These are phyloP conservation scores for Sideroxylon spinosum DNA, from an alignment of 179 eudicot species.

Conservation along the genomic window DNA sequence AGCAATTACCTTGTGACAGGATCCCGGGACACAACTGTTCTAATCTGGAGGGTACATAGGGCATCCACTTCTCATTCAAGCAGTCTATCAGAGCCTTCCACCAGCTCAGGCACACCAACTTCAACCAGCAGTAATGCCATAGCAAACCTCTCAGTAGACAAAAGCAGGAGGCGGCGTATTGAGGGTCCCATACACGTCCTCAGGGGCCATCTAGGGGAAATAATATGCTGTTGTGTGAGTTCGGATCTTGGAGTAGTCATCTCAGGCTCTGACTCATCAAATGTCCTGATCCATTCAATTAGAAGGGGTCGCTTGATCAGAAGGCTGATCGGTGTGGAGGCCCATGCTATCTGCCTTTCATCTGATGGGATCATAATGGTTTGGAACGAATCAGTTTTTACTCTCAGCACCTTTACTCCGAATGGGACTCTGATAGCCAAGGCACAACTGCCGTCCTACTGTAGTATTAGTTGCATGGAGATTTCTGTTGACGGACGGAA, in stretches of 20 bases:
- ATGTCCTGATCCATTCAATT: conserved; percentile 66
- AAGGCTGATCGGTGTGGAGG: conserved; percentile 70
- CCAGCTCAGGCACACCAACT: conserved; percentile 44
- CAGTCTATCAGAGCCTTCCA: conserved; percentile 46
- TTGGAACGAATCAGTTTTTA: conserved; percentile 62
- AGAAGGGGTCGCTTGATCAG: conserved; percentile 79
- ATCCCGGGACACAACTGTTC: conserved; percentile 73
- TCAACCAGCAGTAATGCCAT: conserved; percentile 43
- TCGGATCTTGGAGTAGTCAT: conserved; percentile 87
- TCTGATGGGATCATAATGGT: conserved; percentile 70
- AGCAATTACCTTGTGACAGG: conserved; percentile 90
- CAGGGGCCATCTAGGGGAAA: conserved; percentile 85
- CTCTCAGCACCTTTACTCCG: conserved; percentile 67
- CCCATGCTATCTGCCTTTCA: conserved; percentile 73
- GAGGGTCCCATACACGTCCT: conserved; percentile 95
- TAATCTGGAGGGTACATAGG: conserved; percentile 81
- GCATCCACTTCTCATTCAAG: conserved; percentile 40
- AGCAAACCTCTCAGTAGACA: conserved; percentile 47
- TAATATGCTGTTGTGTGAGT: conserved; percentile 72
- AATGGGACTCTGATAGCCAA: conserved; percentile 68
- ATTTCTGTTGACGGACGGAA: conserved; percentile 72
- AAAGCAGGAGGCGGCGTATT: conserved; percentile 54
- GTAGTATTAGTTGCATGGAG: conserved; percentile 77
- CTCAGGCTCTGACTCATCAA: conserved; percentile 77
- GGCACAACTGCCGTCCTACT: conserved; percentile 55